Conservation (phyloP, 345 rosid genomes). For the Brassica juncea region DNA sequence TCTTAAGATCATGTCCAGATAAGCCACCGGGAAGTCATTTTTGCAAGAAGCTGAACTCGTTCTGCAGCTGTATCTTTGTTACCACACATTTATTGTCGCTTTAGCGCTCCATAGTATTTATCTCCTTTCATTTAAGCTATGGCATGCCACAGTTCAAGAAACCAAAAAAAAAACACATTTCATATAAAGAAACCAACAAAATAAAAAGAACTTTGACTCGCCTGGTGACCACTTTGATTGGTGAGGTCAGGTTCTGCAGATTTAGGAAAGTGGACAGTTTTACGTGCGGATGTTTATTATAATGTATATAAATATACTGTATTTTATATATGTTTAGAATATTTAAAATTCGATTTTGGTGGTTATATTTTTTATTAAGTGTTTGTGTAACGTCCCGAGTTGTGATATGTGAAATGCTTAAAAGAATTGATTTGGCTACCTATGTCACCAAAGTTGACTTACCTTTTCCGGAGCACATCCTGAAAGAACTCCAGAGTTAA, state of each 20-base stretch:
- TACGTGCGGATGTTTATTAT: no score
- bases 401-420: no score
- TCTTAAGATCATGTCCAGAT: conserved; percentile 96
- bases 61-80: conserved; percentile 83
- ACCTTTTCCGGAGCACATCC: no score
- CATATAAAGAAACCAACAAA: conserved; percentile 19
- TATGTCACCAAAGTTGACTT: no score
- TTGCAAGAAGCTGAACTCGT: conserved; percentile 96
- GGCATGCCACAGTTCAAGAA: conserved; percentile 59
- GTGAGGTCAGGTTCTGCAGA: conserved; percentile 83
- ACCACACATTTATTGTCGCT: conserved; percentile 98
- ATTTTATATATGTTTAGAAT: no score
- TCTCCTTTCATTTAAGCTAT: conserved; percentile 90
- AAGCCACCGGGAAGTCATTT: conserved; percentile 96
- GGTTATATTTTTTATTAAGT: no score
- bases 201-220: conserved; percentile 23
- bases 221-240: conserved; percentile 91
- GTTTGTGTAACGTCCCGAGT: no score
- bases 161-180: neutral
- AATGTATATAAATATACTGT: no score
- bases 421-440: no score
- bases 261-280: conserved; percentile 50
- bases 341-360: no score
- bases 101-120: conserved; percentile 55
- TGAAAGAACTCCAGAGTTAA: no score